Percentiles rank a stretch among this genome's conserved stretches.
Evolutionary conservation across 352 stramenopile genomes (phyloP).

Genomic region (Peronospora tabacina): DNA sequence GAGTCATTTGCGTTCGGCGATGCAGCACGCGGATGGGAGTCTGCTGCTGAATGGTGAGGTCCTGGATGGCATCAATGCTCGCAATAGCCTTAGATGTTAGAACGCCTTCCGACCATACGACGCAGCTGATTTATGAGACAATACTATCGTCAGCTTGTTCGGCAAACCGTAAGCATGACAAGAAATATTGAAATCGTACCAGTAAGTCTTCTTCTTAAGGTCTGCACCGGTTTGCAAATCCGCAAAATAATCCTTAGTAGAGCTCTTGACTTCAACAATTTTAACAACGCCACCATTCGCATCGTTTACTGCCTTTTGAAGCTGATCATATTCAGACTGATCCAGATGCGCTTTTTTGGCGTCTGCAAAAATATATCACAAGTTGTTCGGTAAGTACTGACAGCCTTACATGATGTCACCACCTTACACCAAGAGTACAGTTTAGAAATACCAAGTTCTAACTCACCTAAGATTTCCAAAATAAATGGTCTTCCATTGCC

Average conservation of each 20-base stretch:
- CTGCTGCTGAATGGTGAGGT: constrained; percentile 90
- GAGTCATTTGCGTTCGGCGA: constrained; percentile 89
- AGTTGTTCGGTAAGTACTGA: constrained; percentile 10
- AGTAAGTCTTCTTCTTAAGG: constrained; percentile 87
- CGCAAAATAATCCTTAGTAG: constrained; percentile 76
- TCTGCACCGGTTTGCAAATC: constrained; percentile 71
- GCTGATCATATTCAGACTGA: constrained; percentile 36
- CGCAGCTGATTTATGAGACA: constrained; percentile 43
- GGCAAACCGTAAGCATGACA: neutral
- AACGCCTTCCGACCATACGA: constrained; percentile 62
- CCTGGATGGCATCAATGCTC: constrained; percentile 70
- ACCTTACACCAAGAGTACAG: neutral
- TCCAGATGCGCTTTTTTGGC: constrained; percentile 68
- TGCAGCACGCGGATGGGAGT: constrained; percentile 98
- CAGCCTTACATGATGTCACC: no score
- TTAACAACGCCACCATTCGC: constrained; percentile 68
- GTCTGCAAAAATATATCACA: constrained; percentile 31
- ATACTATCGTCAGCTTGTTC: neutral
- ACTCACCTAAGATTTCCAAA: constrained; percentile 63
- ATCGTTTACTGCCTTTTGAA: constrained; percentile 61
- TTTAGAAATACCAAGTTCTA: neutral
- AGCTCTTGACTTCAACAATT: constrained; percentile 70
- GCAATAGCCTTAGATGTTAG: constrained; percentile 49
- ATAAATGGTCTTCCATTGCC: constrained; percentile 90
- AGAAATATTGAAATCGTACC: constrained; percentile 26